These are phyloP conservation scores for Perkinsus marinus DNA, from an alignment of 169 alveolate species.

Conservation along the genomic window DNA sequence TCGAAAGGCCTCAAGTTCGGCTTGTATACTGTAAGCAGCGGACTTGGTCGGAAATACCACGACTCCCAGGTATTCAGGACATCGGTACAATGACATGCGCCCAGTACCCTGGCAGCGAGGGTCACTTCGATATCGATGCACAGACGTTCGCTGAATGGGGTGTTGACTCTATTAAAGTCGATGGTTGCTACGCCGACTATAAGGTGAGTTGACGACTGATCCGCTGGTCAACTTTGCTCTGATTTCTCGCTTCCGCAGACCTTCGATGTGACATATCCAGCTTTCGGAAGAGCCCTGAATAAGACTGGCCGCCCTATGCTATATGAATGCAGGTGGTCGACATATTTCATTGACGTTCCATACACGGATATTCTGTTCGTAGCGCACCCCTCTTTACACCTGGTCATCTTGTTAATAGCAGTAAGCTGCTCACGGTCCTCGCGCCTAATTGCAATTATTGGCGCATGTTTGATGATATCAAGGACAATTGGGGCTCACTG, in stretches of 20 bases:
- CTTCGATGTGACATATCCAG: slow-evolving; percentile 22
- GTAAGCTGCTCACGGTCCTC: not conserved
- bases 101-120: slow-evolving; percentile 49
- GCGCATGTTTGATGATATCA: slow-evolving; percentile 50
- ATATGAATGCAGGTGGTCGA: slow-evolving; percentile 5
- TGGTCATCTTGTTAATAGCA: not conserved
- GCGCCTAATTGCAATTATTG: slow-evolving; percentile 39
- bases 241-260: not conserved
- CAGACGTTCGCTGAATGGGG: slow-evolving; percentile 47
- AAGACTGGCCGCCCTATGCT: slow-evolving; percentile 37
- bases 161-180: slow-evolving; percentile 46
- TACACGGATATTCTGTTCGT: not conserved
- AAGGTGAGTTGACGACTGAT: slow-evolving; percentile 1
- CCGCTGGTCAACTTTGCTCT: no score
- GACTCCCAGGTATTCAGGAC: slow-evolving; percentile 7
- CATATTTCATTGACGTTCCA: not conserved
- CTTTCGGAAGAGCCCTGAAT: slow-evolving; percentile 42
- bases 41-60: not conserved
- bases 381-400: not conserved
- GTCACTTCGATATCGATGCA: slow-evolving; percentile 50
- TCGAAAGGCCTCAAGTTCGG: slow-evolving; percentile 41
- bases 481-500: slow-evolving; percentile 21
- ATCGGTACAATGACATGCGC: slow-evolving; percentile 54
- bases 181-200: slow-evolving; percentile 41
- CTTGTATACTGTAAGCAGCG: slow-evolving; percentile 17